These are phyloP conservation scores for Cladorrhinum sp. DNA, from an alignment of 2,329 filamentous ascomycete genomes.

Conservation along the genomic window DNA sequence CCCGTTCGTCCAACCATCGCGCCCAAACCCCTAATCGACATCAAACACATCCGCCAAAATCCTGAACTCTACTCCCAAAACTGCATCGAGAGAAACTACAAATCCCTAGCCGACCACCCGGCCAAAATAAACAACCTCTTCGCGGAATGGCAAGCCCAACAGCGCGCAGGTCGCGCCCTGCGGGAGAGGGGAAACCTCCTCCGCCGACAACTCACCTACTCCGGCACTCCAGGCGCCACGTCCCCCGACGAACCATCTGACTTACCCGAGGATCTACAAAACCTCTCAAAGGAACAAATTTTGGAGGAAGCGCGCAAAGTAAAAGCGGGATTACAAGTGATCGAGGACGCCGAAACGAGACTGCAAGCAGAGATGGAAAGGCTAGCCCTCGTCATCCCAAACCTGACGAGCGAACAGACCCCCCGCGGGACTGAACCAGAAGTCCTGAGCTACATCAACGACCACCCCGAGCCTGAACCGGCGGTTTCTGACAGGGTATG, in stretches of 20 bases:
- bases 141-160: slow-evolving; percentile 57
- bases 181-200: slow-evolving; percentile 66
- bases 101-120: slow-evolving; percentile 51
- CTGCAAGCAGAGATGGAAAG: slow-evolving; percentile 65
- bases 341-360: slow-evolving; percentile 60
- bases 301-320: slow-evolving; percentile 62
- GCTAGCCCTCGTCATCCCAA: slow-evolving; percentile 78
- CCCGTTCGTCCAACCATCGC: slow-evolving; percentile 61
- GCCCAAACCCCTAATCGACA: slow-evolving; percentile 75
- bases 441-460: slow-evolving; percentile 76
- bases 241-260: slow-evolving; percentile 42
- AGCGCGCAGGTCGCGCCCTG: slow-evolving; percentile 57
- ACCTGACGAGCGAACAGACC: slow-evolving; percentile 74
- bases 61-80: slow-evolving; percentile 77
- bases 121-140: slow-evolving; percentile 55
- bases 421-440: slow-evolving; percentile 65
- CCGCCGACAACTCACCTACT: slow-evolving; percentile 48
- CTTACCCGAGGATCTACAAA: slow-evolving; percentile 25
- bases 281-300: slow-evolving; percentile 34
- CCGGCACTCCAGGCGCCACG: slow-evolving; percentile 47
- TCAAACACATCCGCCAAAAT: slow-evolving; percentile 87
- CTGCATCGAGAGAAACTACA: slow-evolving; percentile 82
- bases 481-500: slow-evolving; percentile 46
- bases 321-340: slow-evolving; percentile 59
- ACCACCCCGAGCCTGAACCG: slow-evolving; percentile 48